phyloP scores from a whole-genome alignment of 805 yeast genomes.

The Hanseniaspora mollemarum region DNA sequence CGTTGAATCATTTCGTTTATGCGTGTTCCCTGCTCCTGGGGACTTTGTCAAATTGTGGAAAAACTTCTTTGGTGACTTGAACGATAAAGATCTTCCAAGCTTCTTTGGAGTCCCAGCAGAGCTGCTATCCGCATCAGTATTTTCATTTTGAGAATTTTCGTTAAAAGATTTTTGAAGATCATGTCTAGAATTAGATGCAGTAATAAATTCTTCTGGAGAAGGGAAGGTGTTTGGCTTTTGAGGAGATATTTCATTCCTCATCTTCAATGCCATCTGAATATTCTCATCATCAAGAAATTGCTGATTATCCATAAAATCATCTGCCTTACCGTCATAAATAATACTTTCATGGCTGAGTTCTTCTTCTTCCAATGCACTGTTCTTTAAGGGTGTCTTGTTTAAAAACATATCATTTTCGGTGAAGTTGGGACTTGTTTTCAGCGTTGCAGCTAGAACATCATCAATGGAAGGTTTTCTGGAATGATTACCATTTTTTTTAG shows the following conservation, averaged over 20 bases:
- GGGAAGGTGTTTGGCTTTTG: not conserved
- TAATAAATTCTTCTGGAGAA: not conserved
- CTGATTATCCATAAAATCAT: constrained; percentile 3
- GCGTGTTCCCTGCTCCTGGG: not conserved
- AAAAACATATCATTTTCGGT: constrained; percentile 16
- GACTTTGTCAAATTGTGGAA: constrained; percentile 13
- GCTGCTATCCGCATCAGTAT: not conserved
- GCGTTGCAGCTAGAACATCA: constrained; percentile 22
- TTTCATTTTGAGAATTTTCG: not conserved
- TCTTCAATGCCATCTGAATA: constrained; percentile 8
- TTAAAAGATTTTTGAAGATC: not conserved
- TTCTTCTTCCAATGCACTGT: constrained; percentile 16
- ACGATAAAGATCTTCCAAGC: constrained; percentile 28
- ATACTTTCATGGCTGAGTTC: not conserved
- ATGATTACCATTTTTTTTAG: not conserved
- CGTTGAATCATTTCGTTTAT: constrained; percentile 2
- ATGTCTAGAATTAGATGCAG: constrained; percentile 5
- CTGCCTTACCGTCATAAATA: constrained; percentile 1
- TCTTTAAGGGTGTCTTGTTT: constrained; percentile 24
- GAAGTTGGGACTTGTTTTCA: constrained; percentile 15
- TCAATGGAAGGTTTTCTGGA: constrained; percentile 22
- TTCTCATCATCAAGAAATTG: constrained; percentile 3
- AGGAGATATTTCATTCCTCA: constrained; percentile 12
- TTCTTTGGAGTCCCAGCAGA: constrained; percentile 16
- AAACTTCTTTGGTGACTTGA: constrained; percentile 25